These are phyloP conservation scores for Cutaneotrichosporon daszewskae DNA, from an alignment of 1,284 basidiomycete genomes.

Conservation along the genomic window DNA sequence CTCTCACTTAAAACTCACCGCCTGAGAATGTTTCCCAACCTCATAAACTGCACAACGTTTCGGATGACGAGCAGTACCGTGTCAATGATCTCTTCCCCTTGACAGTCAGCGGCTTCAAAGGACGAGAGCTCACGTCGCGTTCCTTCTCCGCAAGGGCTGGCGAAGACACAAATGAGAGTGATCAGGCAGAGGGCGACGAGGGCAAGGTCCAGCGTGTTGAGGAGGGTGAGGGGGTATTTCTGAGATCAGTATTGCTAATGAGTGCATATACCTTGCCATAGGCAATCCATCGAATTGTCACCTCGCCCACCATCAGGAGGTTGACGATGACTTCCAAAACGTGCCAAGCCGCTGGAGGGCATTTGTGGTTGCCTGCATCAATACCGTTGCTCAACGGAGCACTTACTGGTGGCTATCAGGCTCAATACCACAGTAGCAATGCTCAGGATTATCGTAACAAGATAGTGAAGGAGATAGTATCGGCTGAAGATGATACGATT, in stretches of 20 bases:
- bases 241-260: constrained; percentile 37
- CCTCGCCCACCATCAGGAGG: constrained; percentile 84
- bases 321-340: constrained; percentile 88
- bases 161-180: constrained; percentile 77
- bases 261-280: constrained; percentile 64
- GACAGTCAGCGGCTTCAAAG: constrained; percentile 39
- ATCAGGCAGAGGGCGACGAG: constrained; percentile 79
- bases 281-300: constrained; percentile 77
- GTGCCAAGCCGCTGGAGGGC: constrained; percentile 63
- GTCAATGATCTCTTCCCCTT: constrained; percentile 86
- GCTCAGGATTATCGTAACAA: constrained; percentile 82
- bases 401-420: constrained; percentile 50
- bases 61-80: constrained; percentile 81
- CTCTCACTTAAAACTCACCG: constrained; percentile 57
- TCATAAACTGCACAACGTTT: constrained; percentile 83
- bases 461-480: constrained; percentile 62
- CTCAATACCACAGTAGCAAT: constrained; percentile 85
- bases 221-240: constrained; percentile 94
- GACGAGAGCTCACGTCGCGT: constrained; percentile 32
- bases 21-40: constrained; percentile 80
- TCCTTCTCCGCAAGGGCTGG: constrained; percentile 48
- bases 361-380: constrained; percentile 29
- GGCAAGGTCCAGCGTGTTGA: constrained; percentile 79
- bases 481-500: constrained; percentile 46
- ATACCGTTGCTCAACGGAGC: constrained; percentile 4